A percentile compares a stretch with the other conserved stretches of the same genome.
Conservation (phyloP, 2,329 filamentous ascomycete genomes). For the Fusarium oxysporum region DNA sequence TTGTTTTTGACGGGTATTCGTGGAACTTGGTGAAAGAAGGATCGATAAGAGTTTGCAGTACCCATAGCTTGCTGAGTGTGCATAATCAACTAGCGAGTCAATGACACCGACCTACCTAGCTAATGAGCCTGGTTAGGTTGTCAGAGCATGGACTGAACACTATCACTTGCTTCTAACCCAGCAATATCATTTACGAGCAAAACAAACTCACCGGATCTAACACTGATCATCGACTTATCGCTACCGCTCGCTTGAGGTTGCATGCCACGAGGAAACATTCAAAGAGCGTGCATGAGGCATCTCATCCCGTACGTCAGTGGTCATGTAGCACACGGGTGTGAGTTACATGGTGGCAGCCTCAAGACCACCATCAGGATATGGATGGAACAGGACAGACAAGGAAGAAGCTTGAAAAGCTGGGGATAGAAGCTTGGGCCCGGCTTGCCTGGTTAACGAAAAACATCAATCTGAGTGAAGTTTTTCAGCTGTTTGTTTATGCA, state of each 20-base stretch:
- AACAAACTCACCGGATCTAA: neutral
- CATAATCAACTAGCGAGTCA: slow-evolving; percentile 1
- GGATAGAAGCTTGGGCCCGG: slow-evolving; percentile 24
- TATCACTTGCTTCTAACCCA: neutral
- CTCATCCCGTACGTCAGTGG: slow-evolving; percentile 28
- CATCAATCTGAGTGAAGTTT: slow-evolving; percentile 1
- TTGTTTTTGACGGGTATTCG: slow-evolving; percentile 4
- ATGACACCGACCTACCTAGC: neutral
- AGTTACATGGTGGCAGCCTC: slow-evolving; percentile 23
- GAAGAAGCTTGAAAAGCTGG: slow-evolving; percentile 34
- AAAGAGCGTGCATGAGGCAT: slow-evolving; percentile 35
- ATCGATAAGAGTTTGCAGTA: neutral
- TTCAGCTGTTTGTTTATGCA: slow-evolving; percentile 12
- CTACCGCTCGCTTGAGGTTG: slow-evolving; percentile 5
- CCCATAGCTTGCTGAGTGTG: neutral
- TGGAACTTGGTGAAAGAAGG: neutral
- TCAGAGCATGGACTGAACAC: slow-evolving; percentile 3
- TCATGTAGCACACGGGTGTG: slow-evolving; percentile 19
- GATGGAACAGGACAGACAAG: slow-evolving; percentile 3
- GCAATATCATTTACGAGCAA: neutral
- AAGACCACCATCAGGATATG: slow-evolving; percentile 1
- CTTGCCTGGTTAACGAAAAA: slow-evolving; percentile 5
- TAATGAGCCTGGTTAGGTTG: neutral
- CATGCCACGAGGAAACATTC: slow-evolving; percentile 15
- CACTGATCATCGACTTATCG: neutral